These are phyloP conservation scores for Aphanoascus verrucosus DNA, from an alignment of 2,329 filamentous ascomycete genomes.

Conservation along the genomic window DNA sequence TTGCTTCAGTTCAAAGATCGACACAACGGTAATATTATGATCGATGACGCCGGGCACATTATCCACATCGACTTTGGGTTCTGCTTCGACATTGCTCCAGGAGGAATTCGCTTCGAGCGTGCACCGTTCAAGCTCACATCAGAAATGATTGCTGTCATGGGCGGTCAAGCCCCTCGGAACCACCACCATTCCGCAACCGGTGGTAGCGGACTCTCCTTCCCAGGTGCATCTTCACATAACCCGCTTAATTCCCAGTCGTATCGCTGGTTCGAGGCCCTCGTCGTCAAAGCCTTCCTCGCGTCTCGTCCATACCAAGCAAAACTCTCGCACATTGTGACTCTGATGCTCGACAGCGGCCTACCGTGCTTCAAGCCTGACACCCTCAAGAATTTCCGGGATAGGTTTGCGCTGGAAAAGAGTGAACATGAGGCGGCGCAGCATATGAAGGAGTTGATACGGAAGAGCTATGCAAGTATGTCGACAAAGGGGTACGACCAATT, in stretches of 20 bases:
- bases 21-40: conserved; percentile 99
- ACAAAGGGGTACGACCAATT: conserved; percentile 97
- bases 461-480: conserved; percentile 80
- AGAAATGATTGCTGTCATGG: conserved; percentile 99
- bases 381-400: conserved; percentile 79
- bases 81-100: conserved; percentile 97
- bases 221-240: conserved; percentile 28
- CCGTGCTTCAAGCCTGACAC: conserved; percentile 98
- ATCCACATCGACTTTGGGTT: conserved; percentile 99
- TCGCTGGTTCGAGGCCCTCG: conserved; percentile 92
- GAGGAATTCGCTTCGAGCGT: conserved; percentile 93
- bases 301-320: conserved; percentile 78
- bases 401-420: conserved; percentile 83
- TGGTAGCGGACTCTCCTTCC: conserved; percentile 19
- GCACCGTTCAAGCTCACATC: conserved; percentile 95
- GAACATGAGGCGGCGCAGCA: conserved; percentile 92
- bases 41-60: conserved; percentile 93
- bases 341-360: conserved; percentile 93
- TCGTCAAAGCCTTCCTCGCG: conserved; percentile 88
- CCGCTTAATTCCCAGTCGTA: conserved; percentile 71
- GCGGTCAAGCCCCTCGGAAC: conserved; percentile 36
- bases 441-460: conserved; percentile 79
- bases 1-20: conserved; percentile 97
- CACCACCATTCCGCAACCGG: conserved; percentile 5
- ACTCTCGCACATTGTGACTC: conserved; percentile 73